Evolutionary conservation across 1,284 basidiomycete genomes (phyloP), one percentile per base, ranked within the genome.

Genomic region (Phylloboletellus chloephorus): DNA sequence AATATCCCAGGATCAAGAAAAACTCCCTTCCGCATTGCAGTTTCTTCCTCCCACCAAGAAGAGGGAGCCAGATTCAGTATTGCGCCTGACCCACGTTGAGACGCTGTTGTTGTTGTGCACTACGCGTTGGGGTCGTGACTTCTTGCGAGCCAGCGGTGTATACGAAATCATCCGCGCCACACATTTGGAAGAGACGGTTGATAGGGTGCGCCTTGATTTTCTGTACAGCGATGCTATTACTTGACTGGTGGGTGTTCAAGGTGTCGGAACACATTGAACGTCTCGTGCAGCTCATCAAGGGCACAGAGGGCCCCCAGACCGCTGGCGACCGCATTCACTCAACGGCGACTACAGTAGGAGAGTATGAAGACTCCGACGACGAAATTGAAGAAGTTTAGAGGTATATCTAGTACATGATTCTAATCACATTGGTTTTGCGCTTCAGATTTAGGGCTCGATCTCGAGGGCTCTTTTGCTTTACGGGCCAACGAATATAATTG

Each of bases 51-150:
- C 82, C 0, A 82, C 81, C 13, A 98, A 98, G 66, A 78, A 71
- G 47, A 79, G 94, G 28, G 95, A 99, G 60, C 62, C 72, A 4
- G 94, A 98, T 56, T 56, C 79, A 0, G 79, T 76, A 1, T 73
- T 98, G 29, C 80, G 96, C 0, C 69, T 91, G 37, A 92, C 83
- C 44, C 85, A 91, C 51, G 69, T 98, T 10, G 96, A 98, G 65
- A 88, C 89, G 0, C 69, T 99, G 10, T 73, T 98, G 0, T 67
- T 99, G 25, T 72, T 98, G 0, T 91, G 88, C 51, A 91, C 93
- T 3, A 93, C 88, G 0, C 79, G 84, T 26, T 88, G 86, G 69
- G 93, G 91, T 1, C 77, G 95, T 19, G 84, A 95, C 48, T 78
- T 80, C 44, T 68, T 94, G 47, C 75, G 96, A 22, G 68, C 71